Evolutionary conservation across 495 filamentous ascomycete species (phyloP).

Genomic region (Neurospora hispaniola): DNA sequence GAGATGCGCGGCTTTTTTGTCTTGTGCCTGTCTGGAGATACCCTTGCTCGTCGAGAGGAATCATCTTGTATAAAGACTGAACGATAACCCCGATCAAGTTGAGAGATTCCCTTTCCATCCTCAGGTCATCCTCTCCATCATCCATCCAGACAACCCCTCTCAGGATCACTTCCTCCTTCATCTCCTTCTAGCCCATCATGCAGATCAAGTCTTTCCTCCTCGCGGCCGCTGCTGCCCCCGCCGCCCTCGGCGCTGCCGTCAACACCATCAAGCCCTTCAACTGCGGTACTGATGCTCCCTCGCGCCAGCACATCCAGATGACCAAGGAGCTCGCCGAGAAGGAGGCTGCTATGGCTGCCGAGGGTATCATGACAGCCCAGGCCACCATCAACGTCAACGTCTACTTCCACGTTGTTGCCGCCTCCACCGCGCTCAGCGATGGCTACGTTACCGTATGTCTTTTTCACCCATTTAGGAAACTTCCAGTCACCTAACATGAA

Average conservation of each 20-base stretch:
- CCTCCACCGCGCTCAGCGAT: conserved; percentile 29
- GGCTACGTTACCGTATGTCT: conserved; percentile 36
- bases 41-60: neutral
- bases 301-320: conserved; percentile 21
- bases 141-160: neutral
- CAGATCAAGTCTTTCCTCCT: conserved; percentile 24
- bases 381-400: conserved; percentile 35
- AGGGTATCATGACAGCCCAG: conserved; percentile 15
- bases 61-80: neutral
- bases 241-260: conserved; percentile 19
- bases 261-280: conserved; percentile 5
- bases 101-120: neutral
- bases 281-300: conserved; percentile 35
- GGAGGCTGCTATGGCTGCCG: conserved; percentile 8
- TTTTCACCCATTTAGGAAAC: too few relatives aligned
- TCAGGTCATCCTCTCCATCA: neutral
- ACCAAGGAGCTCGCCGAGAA: conserved; percentile 22
- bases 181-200: conserved; percentile 18
- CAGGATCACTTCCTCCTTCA: neutral
- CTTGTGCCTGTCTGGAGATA: neutral
- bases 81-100: neutral
- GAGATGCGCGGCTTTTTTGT: too few relatives aligned
- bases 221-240: conserved; percentile 20
- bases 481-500: neutral
- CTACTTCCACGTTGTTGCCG: conserved; percentile 55